Evolutionary conservation across 2,329 filamentous ascomycete species (phyloP).

Genomic region (Parastagonospora avenae): DNA sequence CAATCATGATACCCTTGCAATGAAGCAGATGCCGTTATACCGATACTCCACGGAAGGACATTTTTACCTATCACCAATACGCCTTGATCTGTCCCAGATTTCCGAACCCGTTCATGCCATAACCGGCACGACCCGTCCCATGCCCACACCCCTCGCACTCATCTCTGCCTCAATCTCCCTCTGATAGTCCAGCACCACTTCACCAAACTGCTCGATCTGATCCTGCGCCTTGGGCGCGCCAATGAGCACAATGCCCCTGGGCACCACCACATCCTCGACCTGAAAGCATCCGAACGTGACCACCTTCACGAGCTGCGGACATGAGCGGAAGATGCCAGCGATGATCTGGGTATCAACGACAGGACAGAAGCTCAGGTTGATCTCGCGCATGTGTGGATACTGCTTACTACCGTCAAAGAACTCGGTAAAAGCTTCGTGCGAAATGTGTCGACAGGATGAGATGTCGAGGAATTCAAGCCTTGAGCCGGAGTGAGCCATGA

Average conservation of each 20-base stretch:
- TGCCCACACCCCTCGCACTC: conserved; percentile 10
- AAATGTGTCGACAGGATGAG: conserved; percentile 84
- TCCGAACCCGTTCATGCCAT: conserved; percentile 13
- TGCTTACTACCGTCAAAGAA: conserved; percentile 66
- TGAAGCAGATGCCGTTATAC: no score
- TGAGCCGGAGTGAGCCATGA: conserved; percentile 82
- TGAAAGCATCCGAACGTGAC: conserved; percentile 69
- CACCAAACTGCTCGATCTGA: conserved; percentile 58
- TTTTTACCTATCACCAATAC: neutral
- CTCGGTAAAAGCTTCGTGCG: conserved; percentile 70
- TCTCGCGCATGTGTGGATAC: conserved; percentile 71
- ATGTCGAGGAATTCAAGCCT: conserved; percentile 72
- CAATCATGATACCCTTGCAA: no score
- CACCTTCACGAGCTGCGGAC: conserved; percentile 63
- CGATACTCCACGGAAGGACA: neutral
- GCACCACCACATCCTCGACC: conserved; percentile 61
- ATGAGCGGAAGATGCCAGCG: conserved; percentile 66
- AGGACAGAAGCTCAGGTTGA: conserved; percentile 80
- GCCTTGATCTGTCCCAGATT: neutral
- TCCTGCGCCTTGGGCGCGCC: conserved; percentile 64
- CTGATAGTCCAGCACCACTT: conserved; percentile 40
- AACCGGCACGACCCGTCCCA: conserved; percentile 30
- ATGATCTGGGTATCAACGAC: conserved; percentile 69
- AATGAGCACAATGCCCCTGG: conserved; percentile 63
- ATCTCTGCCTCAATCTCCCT: conserved; percentile 18